These are phyloP conservation scores for Stachybotrys chlorohalonatus DNA, from an alignment of 2,329 filamentous ascomycete genomes.

Conservation along the genomic window DNA sequence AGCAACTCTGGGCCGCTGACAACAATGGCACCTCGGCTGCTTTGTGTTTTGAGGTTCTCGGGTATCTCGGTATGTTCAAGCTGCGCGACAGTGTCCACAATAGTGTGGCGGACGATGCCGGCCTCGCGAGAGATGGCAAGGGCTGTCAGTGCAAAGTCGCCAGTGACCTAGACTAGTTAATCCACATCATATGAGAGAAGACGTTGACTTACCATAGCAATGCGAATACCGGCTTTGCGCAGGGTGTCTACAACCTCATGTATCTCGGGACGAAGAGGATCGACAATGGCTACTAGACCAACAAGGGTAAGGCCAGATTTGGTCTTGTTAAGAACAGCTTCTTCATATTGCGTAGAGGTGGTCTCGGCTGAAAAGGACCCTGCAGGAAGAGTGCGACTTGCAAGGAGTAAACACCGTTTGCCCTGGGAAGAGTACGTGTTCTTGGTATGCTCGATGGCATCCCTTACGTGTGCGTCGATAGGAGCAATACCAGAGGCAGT, in stretches of 20 bases:
- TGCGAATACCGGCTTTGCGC: slow-evolving; percentile 60
- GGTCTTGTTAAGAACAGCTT: slow-evolving; percentile 45
- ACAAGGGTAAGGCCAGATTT: slow-evolving; percentile 55
- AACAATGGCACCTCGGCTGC: slow-evolving; percentile 41
- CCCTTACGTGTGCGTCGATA: slow-evolving; percentile 36
- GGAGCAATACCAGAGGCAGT: slow-evolving; percentile 42
- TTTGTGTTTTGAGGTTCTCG: background rate
- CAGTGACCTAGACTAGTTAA: slow-evolving; percentile 45
- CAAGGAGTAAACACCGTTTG: slow-evolving; percentile 58
- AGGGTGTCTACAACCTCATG: slow-evolving; percentile 56
- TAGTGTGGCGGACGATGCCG: slow-evolving; percentile 54
- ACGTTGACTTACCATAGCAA: slow-evolving; percentile 55
- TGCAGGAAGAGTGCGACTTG: slow-evolving; percentile 46
- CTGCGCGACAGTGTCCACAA: slow-evolving; percentile 44
- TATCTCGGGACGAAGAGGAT: slow-evolving; percentile 68
- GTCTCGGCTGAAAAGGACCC: slow-evolving; percentile 26
- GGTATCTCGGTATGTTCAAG: slow-evolving; percentile 26
- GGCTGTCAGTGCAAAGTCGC: slow-evolving; percentile 68
- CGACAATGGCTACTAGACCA: slow-evolving; percentile 69
- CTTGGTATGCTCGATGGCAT: slow-evolving; percentile 49
- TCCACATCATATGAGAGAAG: background rate
- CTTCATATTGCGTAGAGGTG: slow-evolving; percentile 38
- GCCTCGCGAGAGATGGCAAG: slow-evolving; percentile 64
- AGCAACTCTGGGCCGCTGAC: slow-evolving; percentile 59
- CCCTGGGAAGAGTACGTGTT: slow-evolving; percentile 60